Conservation (phyloP, 768 basidiomycete genomes). For the Pholiota conissans region DNA sequence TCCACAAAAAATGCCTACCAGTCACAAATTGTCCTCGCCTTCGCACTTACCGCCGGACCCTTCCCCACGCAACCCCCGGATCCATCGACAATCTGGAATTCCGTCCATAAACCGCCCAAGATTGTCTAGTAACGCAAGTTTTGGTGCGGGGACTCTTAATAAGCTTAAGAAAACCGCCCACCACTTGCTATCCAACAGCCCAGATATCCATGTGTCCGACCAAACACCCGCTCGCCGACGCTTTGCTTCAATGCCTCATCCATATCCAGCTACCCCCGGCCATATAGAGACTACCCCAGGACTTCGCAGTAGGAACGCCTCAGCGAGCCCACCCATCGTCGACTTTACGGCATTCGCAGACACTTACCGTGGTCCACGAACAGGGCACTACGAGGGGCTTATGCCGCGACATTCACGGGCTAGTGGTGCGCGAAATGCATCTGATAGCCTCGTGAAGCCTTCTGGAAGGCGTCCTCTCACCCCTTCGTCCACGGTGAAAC, state of each 20-base stretch:
- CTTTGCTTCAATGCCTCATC: conserved; percentile 21
- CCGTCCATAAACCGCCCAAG: conserved; percentile 4
- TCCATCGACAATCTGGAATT: conserved; percentile 7
- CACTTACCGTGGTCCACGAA: conserved; percentile 22
- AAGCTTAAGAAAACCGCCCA: conserved; percentile 6
- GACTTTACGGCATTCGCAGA: conserved; percentile 27
- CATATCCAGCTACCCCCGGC: conserved; percentile 7
- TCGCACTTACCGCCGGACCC: conserved; percentile 1
- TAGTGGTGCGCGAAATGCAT: not conserved
- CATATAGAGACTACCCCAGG: too few relatives aligned
- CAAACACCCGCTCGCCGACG: conserved; percentile 4
- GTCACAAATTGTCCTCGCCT: too few relatives aligned
- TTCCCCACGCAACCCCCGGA: conserved; percentile 2
- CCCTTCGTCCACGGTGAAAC: not conserved
- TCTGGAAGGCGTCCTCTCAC: not conserved
- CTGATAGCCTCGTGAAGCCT: not conserved
- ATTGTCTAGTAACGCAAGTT: not conserved
- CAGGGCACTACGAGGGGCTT: conserved; percentile 17
- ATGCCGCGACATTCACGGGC: not conserved
- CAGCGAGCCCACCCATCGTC: conserved; percentile 22
- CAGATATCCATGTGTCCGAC: not conserved
- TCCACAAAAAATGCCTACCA: too few relatives aligned
- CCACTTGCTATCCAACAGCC: conserved; percentile 7
- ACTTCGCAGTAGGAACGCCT: not conserved
- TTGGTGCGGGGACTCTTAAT: not conserved